Base-by-base conservation (phyloP, 805 yeast genomes). In the Monosporozyma servazzii region DNA sequence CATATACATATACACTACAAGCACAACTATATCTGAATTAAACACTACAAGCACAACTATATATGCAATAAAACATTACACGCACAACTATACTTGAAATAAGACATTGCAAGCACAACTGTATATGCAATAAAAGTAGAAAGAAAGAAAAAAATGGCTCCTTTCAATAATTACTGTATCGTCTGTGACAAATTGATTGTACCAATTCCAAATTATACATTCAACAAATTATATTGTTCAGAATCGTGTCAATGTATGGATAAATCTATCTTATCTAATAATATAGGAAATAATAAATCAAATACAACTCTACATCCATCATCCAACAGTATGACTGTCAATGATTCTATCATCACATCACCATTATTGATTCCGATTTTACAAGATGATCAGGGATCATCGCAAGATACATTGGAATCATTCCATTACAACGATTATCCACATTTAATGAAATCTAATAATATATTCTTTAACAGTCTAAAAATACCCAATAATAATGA, bases 161-260 rank as follows among this genome's bases (percentile, higher is more conserved):
- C 80, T 56, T 66, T 71, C 55, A 76, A 74, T 60, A 83, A 79
- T 62, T 79, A 68, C 65, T 79, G 84, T 69, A 71, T 77, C 47
- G 81, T 76, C 52, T 79, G 84, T 65, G 82, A 79, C 47, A 60
- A 61, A 46, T 49, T 65, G 52, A 63, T 64, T 11, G 37, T 31
- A 11, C 47, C 51, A 48, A 30, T 31, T 11, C 21, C 27, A 29
- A 41, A 31, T 36, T 37, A 21, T 10, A 41, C 31, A n/a, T 29
- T 23, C 25, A 50, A 56, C 41, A 54, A 52, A 18, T 52, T 64
- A 39, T 64, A 64, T 50, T 64, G 68, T 51, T 62, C 66, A 3
- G 55, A 54, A 7, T 48, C 48, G n/a, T 64, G 68, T 52, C 55
- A 51, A 42, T 31, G 33, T 23, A 57, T 55, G 48, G 63, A 59